Percentiles rank a stretch among this genome's conserved stretches.
Evolutionary conservation across 805 yeast genomes (phyloP).

Genomic region (Cephaloascus fragrans): DNA sequence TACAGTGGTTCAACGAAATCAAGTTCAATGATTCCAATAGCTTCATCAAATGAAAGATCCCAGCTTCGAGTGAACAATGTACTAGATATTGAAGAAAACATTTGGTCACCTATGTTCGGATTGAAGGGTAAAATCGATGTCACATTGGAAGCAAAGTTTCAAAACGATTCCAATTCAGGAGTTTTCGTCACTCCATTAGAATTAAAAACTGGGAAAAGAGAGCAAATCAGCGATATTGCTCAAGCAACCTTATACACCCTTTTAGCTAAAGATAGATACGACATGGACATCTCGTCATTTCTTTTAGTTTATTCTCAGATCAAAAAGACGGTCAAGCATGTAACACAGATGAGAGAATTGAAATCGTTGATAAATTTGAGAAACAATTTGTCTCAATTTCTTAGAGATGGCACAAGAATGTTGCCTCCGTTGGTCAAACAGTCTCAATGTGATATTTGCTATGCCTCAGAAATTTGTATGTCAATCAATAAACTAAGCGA

Average conservation of each 20-base stretch:
- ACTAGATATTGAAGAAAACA: slow-evolving; percentile 80
- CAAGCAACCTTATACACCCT: slow-evolving; percentile 80
- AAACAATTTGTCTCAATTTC: slow-evolving; percentile 53
- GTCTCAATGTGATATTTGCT: slow-evolving; percentile 55
- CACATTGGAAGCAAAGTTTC: slow-evolving; percentile 54
- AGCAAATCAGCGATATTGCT: slow-evolving; percentile 64
- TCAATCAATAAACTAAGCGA: slow-evolving; percentile 50
- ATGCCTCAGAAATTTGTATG: slow-evolving; percentile 51
- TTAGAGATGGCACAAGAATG: slow-evolving; percentile 38
- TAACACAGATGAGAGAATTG: slow-evolving; percentile 45
- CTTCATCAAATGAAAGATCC: slow-evolving; percentile 17
- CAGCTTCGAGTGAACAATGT: slow-evolving; percentile 50
- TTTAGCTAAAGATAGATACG: slow-evolving; percentile 71
- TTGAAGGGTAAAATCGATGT: slow-evolving; percentile 86
- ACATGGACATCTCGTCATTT: slow-evolving; percentile 52
- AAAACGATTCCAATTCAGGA: slow-evolving; percentile 22
- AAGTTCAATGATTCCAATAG: slow-evolving; percentile 3
- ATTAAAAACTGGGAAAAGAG: slow-evolving; percentile 72
- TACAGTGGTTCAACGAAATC: slow-evolving; percentile 17
- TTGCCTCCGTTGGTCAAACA: slow-evolving; percentile 46
- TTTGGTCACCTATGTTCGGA: slow-evolving; percentile 89
- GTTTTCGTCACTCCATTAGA: slow-evolving; percentile 70
- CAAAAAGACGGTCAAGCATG: slow-evolving; percentile 43
- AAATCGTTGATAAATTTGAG: slow-evolving; percentile 63
- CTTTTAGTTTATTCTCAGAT: slow-evolving; percentile 67